phyloP scores from a whole-genome alignment of 495 filamentous ascomycete genomes.

The Aspergillus bridgeri region DNA sequence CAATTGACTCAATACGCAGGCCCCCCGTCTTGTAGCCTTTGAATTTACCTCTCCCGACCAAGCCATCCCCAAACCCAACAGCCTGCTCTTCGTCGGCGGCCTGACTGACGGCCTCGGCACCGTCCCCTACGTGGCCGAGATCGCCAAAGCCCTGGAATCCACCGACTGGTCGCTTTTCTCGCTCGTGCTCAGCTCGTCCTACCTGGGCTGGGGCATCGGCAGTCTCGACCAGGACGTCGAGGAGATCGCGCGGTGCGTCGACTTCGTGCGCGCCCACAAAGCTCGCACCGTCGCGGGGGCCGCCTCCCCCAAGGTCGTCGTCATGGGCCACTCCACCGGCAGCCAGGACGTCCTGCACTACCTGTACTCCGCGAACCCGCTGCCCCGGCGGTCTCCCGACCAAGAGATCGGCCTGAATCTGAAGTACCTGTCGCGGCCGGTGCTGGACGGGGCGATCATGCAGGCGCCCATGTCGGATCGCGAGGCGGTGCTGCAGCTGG shows the following conservation, averaged over 20 bases:
- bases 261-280: slow-evolving; percentile 55
- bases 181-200: slow-evolving; percentile 59
- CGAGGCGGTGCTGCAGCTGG: slow-evolving; percentile 50
- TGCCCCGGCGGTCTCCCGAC: slow-evolving; percentile 20
- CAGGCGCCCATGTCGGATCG: slow-evolving; percentile 81
- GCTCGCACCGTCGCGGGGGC: neutral
- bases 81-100: slow-evolving; percentile 79
- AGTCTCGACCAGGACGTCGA: slow-evolving; percentile 66
- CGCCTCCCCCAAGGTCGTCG: slow-evolving; percentile 56
- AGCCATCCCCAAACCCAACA: slow-evolving; percentile 50
- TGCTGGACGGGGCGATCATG: slow-evolving; percentile 74
- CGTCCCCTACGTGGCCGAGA: slow-evolving; percentile 53
- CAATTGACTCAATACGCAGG: slow-evolving; percentile 28
- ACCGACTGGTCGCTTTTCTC: slow-evolving; percentile 60
- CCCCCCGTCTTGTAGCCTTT: slow-evolving; percentile 54
- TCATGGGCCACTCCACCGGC: slow-evolving; percentile 87
- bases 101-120: slow-evolving; percentile 77
- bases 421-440: slow-evolving; percentile 28
- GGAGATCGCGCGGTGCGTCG: slow-evolving; percentile 70
- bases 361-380: slow-evolving; percentile 40
- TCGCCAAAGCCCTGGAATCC: slow-evolving; percentile 57
- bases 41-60: slow-evolving; percentile 44
- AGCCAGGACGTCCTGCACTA: slow-evolving; percentile 87
- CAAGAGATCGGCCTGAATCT: slow-evolving; percentile 23
- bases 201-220: slow-evolving; percentile 68